Percentiles rank a stretch among this genome's conserved stretches.
Conservation (phyloP, 179 eudicot species). For the Silene coronaria region DNA sequence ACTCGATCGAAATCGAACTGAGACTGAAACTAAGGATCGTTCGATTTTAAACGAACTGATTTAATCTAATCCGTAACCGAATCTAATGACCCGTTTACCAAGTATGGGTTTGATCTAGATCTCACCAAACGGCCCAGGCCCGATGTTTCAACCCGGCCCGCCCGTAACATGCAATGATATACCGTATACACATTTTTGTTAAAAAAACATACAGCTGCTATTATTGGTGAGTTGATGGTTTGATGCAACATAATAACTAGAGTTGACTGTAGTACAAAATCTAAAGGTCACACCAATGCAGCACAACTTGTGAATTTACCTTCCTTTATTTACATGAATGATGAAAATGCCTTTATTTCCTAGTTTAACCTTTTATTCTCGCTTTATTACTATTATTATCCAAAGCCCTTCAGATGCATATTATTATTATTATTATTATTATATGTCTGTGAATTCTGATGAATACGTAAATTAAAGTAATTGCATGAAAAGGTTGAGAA, state of each 20-base stretch:
- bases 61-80: too few species aligned
- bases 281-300: background rate
- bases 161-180: too few species aligned
- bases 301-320: background rate
- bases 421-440: background rate
- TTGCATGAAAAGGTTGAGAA: background rate
- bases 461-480: background rate
- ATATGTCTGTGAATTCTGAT: slow-evolving; percentile 11
- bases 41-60: too few species aligned
- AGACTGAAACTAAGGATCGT: too few species aligned
- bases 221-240: background rate
- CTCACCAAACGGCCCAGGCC: too few species aligned
- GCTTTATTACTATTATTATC: background rate
- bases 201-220: background rate
- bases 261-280: background rate
- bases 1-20: too few species aligned
- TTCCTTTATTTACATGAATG: background rate
- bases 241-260: background rate
- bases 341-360: background rate
- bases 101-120: too few species aligned
- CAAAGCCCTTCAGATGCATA: background rate
- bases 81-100: too few species aligned
- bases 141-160: too few species aligned
- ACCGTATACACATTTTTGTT: too few species aligned
- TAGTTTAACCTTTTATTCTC: background rate